phyloP scores from a whole-genome alignment of 225 moss, liverwort and hornwort genomes.

The Lunularia cruciata region DNA sequence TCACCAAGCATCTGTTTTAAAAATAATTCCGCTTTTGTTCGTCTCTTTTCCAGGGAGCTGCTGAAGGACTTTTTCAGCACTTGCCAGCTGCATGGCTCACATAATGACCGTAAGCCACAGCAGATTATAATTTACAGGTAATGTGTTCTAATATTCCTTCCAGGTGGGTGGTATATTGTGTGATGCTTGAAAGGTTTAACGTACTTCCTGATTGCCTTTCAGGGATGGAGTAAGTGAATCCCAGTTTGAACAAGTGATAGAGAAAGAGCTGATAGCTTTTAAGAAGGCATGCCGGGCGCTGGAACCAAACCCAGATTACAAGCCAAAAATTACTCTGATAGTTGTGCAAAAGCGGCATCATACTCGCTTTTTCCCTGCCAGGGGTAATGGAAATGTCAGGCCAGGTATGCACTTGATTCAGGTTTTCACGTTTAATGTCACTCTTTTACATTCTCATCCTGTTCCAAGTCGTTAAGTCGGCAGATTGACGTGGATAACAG shows the following conservation, averaged over 20 bases:
- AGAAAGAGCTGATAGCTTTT: constrained; percentile 71
- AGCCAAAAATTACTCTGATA: constrained; percentile 74
- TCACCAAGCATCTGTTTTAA: too few relatives aligned
- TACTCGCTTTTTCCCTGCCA: constrained; percentile 78
- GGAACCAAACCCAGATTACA: constrained; percentile 44
- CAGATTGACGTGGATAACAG: constrained; percentile 34
- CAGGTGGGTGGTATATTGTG: neutral
- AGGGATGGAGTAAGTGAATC: constrained; percentile 95
- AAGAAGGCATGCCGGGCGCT: constrained; percentile 66
- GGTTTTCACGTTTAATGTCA: neutral
- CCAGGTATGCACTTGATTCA: constrained; percentile 75
- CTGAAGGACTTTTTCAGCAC: constrained; percentile 63
- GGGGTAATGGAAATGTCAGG: constrained; percentile 57
- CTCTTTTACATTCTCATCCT: too few relatives aligned
- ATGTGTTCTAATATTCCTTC: too few relatives aligned
- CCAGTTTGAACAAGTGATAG: constrained; percentile 85
- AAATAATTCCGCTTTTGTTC: neutral
- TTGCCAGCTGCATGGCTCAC: constrained; percentile 19
- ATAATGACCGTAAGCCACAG: constrained; percentile 51
- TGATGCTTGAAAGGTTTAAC: neutral
- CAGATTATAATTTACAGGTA: constrained; percentile 92
- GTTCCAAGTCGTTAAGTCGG: too few relatives aligned
- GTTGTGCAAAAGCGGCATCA: constrained; percentile 93
- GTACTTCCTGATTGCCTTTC: constrained; percentile 1
- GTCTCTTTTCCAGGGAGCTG: constrained; percentile 56